Evolutionary conservation across 495 filamentous ascomycete genomes (phyloP).

Genomic region (Trichoderma parareesei): DNA sequence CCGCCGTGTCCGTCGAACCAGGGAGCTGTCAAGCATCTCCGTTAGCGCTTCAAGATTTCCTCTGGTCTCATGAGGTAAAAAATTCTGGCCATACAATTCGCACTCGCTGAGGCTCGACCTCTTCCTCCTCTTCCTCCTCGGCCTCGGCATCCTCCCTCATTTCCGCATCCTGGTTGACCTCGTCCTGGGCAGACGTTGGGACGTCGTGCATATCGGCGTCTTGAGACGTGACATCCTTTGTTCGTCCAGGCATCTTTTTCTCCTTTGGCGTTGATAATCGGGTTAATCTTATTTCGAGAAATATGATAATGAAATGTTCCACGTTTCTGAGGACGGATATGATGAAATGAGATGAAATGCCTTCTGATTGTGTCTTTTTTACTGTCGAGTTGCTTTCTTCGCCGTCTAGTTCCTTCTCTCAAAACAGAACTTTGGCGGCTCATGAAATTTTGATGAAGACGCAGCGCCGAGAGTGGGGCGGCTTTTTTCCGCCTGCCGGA

Average conservation of each 20-base stretch:
- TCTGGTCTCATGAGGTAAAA: slow-evolving; percentile 16
- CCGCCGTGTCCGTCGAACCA: slow-evolving; percentile 59
- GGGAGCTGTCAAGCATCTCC: slow-evolving; percentile 44
- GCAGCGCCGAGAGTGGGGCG: slow-evolving; percentile 3
- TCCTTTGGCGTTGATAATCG: background rate
- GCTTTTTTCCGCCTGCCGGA: background rate
- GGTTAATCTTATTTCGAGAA: background rate
- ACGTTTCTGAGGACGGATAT: background rate
- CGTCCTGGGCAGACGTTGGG: slow-evolving; percentile 31
- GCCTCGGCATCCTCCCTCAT: slow-evolving; percentile 34
- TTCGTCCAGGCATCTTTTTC: slow-evolving; percentile 25
- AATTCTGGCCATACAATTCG: slow-evolving; percentile 41
- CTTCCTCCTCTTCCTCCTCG: slow-evolving; percentile 29
- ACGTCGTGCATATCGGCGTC: slow-evolving; percentile 50
- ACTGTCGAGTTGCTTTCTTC: background rate
- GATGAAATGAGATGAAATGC: background rate
- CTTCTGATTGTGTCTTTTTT: background rate
- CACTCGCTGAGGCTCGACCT: slow-evolving; percentile 45
- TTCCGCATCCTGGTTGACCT: slow-evolving; percentile 25
- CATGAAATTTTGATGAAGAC: slow-evolving; percentile 5
- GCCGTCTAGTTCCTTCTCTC: background rate
- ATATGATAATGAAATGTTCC: background rate
- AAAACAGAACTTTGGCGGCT: slow-evolving; percentile 12
- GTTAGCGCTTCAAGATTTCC: slow-evolving; percentile 22
- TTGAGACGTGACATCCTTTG: slow-evolving; percentile 18